Evolutionary conservation across 331 rosid genomes (phyloP).

Genomic region (Phaseolus coccineus): DNA sequence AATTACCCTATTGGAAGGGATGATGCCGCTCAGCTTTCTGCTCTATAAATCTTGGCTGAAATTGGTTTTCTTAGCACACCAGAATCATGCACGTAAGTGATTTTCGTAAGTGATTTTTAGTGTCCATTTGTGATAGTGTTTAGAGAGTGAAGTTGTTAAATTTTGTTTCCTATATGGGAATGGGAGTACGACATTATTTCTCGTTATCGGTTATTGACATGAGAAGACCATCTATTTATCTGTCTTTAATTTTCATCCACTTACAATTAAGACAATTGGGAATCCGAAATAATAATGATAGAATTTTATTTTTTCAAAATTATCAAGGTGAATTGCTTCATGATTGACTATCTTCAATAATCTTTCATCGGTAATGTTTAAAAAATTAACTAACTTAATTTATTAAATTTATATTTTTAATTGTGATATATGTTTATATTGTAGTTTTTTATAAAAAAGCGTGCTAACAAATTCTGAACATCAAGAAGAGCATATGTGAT

Average conservation of each 20-base stretch:
- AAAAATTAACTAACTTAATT: too few species aligned
- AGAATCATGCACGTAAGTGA: conserved; percentile 79
- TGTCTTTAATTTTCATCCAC: conserved; percentile 4
- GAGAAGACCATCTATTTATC: conserved; percentile 39
- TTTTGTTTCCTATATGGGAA: conserved; percentile 53
- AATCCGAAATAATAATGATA: too few species aligned
- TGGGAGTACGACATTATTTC: conserved; percentile 97
- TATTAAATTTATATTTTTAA: too few species aligned
- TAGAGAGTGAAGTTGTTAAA: conserved; percentile 8
- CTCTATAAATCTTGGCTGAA: conserved; percentile 88
- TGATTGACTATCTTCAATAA: too few species aligned
- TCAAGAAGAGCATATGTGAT: too few species aligned
- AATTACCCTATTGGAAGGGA: conserved; percentile 98
- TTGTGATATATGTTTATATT: too few species aligned
- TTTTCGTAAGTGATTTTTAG: not conserved
- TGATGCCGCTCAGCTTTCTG: conserved; percentile 96
- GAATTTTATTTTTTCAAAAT: too few species aligned
- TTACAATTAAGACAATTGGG: not conserved
- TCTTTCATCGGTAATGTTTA: too few species aligned
- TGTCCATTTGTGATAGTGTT: conserved; percentile 22
- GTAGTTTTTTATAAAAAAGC: too few species aligned
- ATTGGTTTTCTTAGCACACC: conserved; percentile 76
- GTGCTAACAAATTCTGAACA: too few species aligned
- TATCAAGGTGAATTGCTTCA: too few species aligned
- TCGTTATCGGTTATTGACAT: conserved; percentile 82